Base-by-base conservation (phyloP, 1,284 basidiomycete species). In the Coriolopsis trogii region DNA sequence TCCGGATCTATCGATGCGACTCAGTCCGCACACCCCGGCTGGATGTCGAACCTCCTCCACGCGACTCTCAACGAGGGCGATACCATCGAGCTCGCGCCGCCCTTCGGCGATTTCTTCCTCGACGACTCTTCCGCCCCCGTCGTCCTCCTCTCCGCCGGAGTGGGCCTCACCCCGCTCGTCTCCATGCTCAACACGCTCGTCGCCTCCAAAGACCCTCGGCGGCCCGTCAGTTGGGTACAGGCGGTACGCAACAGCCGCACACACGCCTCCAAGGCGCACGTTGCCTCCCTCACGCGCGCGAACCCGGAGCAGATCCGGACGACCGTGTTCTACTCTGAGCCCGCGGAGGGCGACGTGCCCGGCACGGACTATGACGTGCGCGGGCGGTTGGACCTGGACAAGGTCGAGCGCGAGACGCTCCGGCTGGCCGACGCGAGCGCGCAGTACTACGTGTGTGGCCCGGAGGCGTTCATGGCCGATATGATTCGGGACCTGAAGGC, bases 21-120 rank as follows among this genome's bases (percentile, higher is more conserved):
- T 1, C 53, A 57, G 18, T 37, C 51, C 15, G 50, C 40, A 6
- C 60, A 63, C 31, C 64, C 60, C 15, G 64, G 63, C 36, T 60
- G 52, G 56, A 55, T 66, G 31, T 64, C 63, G 25, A 63, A 62
- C 55, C 50, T 64, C 21, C 55, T 66, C 8, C 63, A 66, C 49
- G 59, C 56, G 36, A 56, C 48, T 23, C 39, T 63, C 16, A 36
- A 55, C 36, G 60, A 60, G 41, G 60, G 63, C 49, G 62, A 62
- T 55, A 26, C 48, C 24, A 28, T 66, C 46, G 56, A 62, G 33
- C 55, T 64, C 49, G 54, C 63, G 20, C 46, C 46, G 46, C 63
- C 64, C 4, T 66, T 58, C 53, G 64, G 64, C 53, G 63, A 64
- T 46, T 66, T 66, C 58, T 63, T 60, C 60, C 60, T 66, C 46